These are phyloP conservation scores for Malbranchea zuffiana DNA, from an alignment of 2,329 filamentous ascomycete genomes.

Conservation along the genomic window DNA sequence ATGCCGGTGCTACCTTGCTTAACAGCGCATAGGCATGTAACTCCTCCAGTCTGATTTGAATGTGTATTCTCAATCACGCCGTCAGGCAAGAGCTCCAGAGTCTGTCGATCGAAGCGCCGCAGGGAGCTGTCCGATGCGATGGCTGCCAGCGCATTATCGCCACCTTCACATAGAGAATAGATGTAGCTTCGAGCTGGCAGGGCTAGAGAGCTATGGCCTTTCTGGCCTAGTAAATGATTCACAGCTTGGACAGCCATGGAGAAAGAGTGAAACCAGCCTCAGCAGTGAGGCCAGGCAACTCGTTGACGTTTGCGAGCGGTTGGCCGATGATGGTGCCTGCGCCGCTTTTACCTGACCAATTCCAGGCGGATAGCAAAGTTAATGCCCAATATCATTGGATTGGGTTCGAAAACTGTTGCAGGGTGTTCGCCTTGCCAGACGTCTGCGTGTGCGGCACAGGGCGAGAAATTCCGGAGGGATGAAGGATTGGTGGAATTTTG, in stretches of 20 bases:
- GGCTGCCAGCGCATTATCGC: conserved; percentile 27
- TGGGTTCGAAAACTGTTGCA: too few relatives aligned
- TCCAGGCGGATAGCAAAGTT: too few relatives aligned
- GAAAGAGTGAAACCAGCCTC: not conserved
- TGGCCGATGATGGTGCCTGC: too few relatives aligned
- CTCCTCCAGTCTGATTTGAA: conserved; percentile 25
- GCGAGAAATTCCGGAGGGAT: too few relatives aligned
- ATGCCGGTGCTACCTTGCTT: conserved; percentile 11
- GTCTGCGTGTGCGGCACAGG: too few relatives aligned
- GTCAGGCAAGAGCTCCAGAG: conserved; percentile 22
- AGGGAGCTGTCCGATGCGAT: conserved; percentile 39
- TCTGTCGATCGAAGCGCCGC: conserved; percentile 30
- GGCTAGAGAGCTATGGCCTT: conserved; percentile 25
- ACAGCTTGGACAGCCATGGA: conserved; percentile 9
- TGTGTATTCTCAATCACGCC: conserved; percentile 13
- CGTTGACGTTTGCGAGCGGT: too few relatives aligned
- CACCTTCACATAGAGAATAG: conserved; percentile 28
- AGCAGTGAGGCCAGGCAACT: not conserved
- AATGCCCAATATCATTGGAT: too few relatives aligned
- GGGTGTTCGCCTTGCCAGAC: too few relatives aligned
- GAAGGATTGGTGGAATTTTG: too few relatives aligned
- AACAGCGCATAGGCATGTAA: conserved; percentile 26
- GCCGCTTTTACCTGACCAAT: too few relatives aligned
- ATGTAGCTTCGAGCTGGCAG: conserved; percentile 34
- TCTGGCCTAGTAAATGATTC: conserved; percentile 10